Evolutionary conservation across 495 filamentous ascomycete species (phyloP).

Genomic region (Xylaria scruposa): DNA sequence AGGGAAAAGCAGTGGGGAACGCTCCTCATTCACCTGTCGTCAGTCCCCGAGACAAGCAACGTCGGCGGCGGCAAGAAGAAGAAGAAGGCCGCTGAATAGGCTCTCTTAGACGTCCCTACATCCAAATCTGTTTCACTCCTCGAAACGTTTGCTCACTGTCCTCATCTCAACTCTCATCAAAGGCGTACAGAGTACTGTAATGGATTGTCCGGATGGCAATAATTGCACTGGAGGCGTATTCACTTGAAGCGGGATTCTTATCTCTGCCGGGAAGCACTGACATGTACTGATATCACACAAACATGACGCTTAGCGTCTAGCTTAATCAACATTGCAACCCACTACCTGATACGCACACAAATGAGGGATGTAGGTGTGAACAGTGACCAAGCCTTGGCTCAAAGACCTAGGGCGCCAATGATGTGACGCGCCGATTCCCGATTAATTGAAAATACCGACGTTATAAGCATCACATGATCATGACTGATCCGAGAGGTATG

Average conservation of each 20-base stretch:
- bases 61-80: slow-evolving; percentile 67
- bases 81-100: slow-evolving; percentile 66
- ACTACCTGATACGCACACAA: not conserved
- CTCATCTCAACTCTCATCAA: not conserved
- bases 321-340: slow-evolving; percentile 21
- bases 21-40: slow-evolving; percentile 83
- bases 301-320: slow-evolving; percentile 6
- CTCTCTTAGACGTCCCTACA: not conserved
- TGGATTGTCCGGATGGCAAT: slow-evolving; percentile 18
- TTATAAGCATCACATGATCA: not conserved
- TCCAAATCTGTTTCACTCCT: slow-evolving; percentile 17
- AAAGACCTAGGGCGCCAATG: not conserved
- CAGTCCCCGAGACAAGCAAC: slow-evolving; percentile 61
- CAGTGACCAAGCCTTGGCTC: not conserved
- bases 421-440: not conserved
- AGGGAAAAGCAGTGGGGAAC: slow-evolving; percentile 53
- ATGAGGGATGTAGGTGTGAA: not conserved
- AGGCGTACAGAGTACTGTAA: slow-evolving; percentile 14
- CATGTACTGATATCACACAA: slow-evolving; percentile 26
- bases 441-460: not conserved
- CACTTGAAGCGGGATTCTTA: slow-evolving; percentile 3
- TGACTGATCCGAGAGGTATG: not conserved
- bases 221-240: slow-evolving; percentile 2
- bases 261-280: not conserved
- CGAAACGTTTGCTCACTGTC: slow-evolving; percentile 4